These are phyloP conservation scores for Conticribra guillardii DNA, from an alignment of 108 stramenopile genomes.

Conservation along the genomic window DNA sequence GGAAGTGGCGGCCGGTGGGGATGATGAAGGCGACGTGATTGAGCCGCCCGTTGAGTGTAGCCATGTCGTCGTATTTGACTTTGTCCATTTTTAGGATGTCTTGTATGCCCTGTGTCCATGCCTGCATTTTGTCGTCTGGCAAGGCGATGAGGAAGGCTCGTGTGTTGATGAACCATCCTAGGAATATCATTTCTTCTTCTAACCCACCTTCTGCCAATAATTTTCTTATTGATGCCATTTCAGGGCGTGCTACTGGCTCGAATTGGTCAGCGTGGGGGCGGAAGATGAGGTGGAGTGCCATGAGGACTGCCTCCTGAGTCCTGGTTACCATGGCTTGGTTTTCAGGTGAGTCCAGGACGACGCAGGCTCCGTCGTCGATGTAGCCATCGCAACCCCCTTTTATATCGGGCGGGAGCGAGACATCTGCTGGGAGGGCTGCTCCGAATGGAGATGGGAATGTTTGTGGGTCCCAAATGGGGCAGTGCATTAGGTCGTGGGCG, in stretches of 20 bases:
- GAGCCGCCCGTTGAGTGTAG: no score
- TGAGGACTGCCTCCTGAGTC: no score
- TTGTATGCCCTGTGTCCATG: no score
- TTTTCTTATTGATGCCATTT: slow-evolving; percentile 19
- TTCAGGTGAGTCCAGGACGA: no score
- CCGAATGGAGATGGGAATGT: slow-evolving; percentile 5
- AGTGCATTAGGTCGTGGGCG: no score
- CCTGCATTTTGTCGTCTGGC: slow-evolving; percentile 7
- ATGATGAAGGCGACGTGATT: no score
- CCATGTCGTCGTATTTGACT: background rate
- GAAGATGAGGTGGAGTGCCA: no score
- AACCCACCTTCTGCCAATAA: slow-evolving; percentile 13
- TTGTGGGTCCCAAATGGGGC: slow-evolving; percentile 5
- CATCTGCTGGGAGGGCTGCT: slow-evolving; percentile 4
- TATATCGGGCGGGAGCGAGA: background rate
- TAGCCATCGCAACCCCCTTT: no score
- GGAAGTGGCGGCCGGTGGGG: slow-evolving; percentile 14
- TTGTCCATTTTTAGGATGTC: background rate
- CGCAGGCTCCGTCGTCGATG: no score
- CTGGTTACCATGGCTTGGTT: no score
- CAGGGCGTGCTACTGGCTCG: slow-evolving; percentile 12
- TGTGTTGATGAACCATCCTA: slow-evolving; percentile 25
- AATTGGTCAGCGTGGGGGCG: background rate
- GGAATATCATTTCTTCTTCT: slow-evolving; percentile 10
- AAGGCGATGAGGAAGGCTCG: slow-evolving; percentile 18